phyloP scores from a whole-genome alignment of 441 rosid genomes.

The Gossypium davidsonii region DNA sequence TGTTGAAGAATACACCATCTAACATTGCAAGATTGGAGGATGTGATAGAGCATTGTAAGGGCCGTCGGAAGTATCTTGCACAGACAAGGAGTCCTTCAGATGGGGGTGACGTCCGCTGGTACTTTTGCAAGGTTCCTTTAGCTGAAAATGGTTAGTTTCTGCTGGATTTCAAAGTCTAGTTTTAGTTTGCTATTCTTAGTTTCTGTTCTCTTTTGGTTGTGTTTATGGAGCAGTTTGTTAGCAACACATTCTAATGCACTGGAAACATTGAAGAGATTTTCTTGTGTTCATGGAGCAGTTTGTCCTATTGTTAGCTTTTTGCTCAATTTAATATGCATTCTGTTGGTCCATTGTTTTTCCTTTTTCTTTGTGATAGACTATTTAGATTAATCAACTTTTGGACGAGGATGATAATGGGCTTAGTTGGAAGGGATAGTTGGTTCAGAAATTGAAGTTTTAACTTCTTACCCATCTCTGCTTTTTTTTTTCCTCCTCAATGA shows the following conservation, averaged over 20 bases:
- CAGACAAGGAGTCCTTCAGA: conserved; percentile 84
- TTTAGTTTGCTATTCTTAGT: not conserved
- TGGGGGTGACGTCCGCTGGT: conserved; percentile 91
- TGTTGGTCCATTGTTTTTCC: not conserved
- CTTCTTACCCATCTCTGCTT: not conserved
- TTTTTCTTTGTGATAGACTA: not conserved
- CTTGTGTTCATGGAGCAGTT: too few species aligned
- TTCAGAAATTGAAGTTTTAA: not conserved
- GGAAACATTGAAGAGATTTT: not conserved
- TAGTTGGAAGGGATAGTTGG: not conserved
- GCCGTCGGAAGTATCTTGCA: conserved; percentile 78
- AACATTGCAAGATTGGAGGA: conserved; percentile 89
- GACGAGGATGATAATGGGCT: not conserved
- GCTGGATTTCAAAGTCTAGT: not conserved
- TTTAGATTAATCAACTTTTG: not conserved
- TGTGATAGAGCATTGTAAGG: conserved; percentile 65
- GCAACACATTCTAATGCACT: not conserved
- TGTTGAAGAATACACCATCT: conserved; percentile 78
- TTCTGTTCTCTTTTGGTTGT: not conserved
- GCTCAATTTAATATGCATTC: not conserved
- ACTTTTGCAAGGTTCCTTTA: conserved; percentile 76
- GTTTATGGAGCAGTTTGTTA: not conserved
- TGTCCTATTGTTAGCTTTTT: not conserved
- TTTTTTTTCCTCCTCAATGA: not conserved
- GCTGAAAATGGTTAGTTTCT: conserved; percentile 54